Conservation (phyloP, 1,284 basidiomycete genomes). For the Ganoderma sp. region DNA sequence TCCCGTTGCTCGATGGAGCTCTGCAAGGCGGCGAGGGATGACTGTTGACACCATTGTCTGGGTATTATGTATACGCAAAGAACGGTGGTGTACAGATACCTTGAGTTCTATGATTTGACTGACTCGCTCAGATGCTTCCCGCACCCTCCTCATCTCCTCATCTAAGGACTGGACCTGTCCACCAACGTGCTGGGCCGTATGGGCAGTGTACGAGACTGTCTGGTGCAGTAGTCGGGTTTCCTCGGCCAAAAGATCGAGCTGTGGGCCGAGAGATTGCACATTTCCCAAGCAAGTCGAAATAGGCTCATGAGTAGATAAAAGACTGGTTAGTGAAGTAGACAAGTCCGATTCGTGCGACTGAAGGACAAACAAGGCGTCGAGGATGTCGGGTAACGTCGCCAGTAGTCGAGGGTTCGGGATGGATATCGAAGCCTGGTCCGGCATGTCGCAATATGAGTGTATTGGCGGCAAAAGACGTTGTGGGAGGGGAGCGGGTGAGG, state of each 20-base stretch:
- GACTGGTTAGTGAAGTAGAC: constrained; percentile 74
- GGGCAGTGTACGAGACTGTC: constrained; percentile 72
- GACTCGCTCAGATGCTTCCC: constrained; percentile 85
- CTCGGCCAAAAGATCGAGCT: constrained; percentile 63
- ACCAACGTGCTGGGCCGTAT: constrained; percentile 89
- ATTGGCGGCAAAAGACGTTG: neutral
- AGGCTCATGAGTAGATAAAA: constrained; percentile 73
- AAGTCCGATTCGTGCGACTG: constrained; percentile 81
- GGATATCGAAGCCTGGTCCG: neutral
- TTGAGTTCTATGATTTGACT: constrained; percentile 90
- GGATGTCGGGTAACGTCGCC: constrained; percentile 68
- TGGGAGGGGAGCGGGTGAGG: neutral
- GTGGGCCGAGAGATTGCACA: constrained; percentile 67
- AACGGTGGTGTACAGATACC: constrained; percentile 48
- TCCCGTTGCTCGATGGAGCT: constrained; percentile 84
- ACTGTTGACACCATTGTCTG: constrained; percentile 49
- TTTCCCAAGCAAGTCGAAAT: constrained; percentile 69
- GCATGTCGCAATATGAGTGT: neutral
- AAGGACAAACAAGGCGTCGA: constrained; percentile 73
- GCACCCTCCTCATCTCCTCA: constrained; percentile 88
- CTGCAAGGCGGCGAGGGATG: constrained; percentile 79
- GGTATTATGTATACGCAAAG: constrained; percentile 8
- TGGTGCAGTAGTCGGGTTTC: constrained; percentile 65
- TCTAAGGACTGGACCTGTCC: constrained; percentile 88
- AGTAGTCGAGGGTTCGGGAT: constrained; percentile 45